Base-by-base conservation (phyloP, 495 filamentous ascomycete species). In the Penicillium fimorum region DNA sequence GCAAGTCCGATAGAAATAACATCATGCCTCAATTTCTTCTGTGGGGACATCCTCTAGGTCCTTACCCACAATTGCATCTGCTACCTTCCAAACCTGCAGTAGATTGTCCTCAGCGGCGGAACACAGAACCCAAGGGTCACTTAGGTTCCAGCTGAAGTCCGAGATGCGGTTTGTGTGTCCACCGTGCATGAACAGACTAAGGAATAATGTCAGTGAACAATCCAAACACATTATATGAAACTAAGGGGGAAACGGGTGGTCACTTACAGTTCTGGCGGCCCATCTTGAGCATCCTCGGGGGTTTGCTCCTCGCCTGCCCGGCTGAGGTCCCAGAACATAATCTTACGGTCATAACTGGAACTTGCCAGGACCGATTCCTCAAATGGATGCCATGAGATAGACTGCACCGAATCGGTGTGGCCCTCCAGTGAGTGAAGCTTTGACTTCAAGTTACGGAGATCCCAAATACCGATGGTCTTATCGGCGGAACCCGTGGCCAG, bases 141-240 rank as follows among this genome's bases (percentile, higher is more conserved):
- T 96, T 56, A 85, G 82, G 68, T 97, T 99, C 92, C 93, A 99
- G 76, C 87, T 91, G 63, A 99, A 97, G 71, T 99, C 95, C 10
- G 89, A 88, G 40, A 99, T 85, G 52, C 92, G 87, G 68, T 96
- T 96, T 15, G 93, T 99, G 74, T 97, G 95, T 22, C 95, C 95
- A 56, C 94, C 95, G 63, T 99, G 95, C 94, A 99, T 99, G 70
- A 99, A 99, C 13, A 96, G 76, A 45, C 88, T 91, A 59, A 9
- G 13, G n/a, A 32, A 11, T 52, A 30, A 18, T 55, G 40, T 48
- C 13, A 63, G 50, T 69, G 65, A 75, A 67, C 42, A 53, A 58
- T 27, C 54, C 24, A 32, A 44, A 13, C 27, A 58, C 44, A 42
- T 30, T 8, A 6, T 6, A 27, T 25, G 29, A 43, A 52, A 35